Conservation (phyloP, 75 land plant genomes). For the Isoetes taiwanensis region DNA sequence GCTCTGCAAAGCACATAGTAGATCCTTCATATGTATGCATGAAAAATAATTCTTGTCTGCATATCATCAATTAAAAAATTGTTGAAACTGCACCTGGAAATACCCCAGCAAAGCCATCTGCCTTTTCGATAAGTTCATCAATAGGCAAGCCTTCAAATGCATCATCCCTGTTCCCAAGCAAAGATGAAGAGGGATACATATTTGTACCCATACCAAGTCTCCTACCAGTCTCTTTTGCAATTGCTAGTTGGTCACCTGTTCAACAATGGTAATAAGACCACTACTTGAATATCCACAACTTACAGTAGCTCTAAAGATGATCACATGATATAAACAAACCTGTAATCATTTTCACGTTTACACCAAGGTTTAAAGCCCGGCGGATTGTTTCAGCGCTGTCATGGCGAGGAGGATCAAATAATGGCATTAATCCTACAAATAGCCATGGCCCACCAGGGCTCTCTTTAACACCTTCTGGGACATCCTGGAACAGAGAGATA, state of each 20-base stretch:
- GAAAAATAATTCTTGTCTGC: neutral
- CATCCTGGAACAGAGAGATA: neutral
- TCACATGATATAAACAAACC: neutral
- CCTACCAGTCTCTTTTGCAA: slow-evolving; percentile 1
- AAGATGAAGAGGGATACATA: slow-evolving; percentile 5
- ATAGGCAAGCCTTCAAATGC: slow-evolving; percentile 1
- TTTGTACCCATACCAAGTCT: neutral
- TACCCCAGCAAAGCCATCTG: slow-evolving; percentile 4
- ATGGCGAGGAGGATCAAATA: slow-evolving; percentile 8
- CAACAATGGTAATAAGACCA: neutral
- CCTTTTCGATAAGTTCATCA: slow-evolving; percentile 1
- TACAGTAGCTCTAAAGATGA: neutral
- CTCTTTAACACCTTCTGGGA: neutral
- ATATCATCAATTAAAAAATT: neutral
- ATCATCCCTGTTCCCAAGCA: neutral
- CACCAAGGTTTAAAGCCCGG: slow-evolving; percentile 2
- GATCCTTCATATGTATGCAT: neutral
- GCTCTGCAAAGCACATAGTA: slow-evolving; percentile 39
- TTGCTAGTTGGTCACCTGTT: neutral
- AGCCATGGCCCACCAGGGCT: slow-evolving; percentile 5
- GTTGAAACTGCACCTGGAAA: neutral
- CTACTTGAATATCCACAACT: neutral
- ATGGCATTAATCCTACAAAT: neutral
- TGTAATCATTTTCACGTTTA: slow-evolving; percentile 3
- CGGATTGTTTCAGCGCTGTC: slow-evolving; percentile 5